A percentile compares a stretch with the other conserved stretches of the same genome.
Conservation (phyloP, 1,139 yeast genomes). For the Yamadazyma sp. region DNA sequence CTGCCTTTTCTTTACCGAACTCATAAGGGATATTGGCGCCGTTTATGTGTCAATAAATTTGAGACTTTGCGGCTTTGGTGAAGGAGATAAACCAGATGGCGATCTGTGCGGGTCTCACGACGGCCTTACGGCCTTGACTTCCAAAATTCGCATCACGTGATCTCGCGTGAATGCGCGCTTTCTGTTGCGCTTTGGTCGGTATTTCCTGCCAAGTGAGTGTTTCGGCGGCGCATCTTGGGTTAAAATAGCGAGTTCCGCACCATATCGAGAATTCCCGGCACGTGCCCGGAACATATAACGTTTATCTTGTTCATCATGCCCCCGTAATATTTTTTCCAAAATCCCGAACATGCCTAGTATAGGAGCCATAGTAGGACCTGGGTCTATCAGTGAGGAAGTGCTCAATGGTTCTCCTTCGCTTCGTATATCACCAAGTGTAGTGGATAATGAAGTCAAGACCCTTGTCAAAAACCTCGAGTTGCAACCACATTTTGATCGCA, state of each 20-base stretch:
- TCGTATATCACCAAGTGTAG: constrained; percentile 15
- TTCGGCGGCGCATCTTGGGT: too few species aligned
- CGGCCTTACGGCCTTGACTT: too few species aligned
- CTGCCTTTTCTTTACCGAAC: constrained; percentile 15
- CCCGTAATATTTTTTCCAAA: too few species aligned
- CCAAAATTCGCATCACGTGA: too few species aligned
- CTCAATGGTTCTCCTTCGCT: constrained; percentile 8
- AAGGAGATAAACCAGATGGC: not conserved
- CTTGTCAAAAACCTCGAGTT: constrained; percentile 21
- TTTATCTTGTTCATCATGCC: too few species aligned
- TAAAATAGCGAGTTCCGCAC: not conserved
- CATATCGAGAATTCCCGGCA: not conserved
- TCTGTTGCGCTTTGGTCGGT: too few species aligned
- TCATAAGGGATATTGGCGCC: constrained; percentile 1
- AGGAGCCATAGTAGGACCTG: not conserved
- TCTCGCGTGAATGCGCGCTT: too few species aligned
- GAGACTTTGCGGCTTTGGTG: not conserved
- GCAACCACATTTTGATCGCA: constrained; percentile 25
- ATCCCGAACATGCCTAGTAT: too few species aligned
- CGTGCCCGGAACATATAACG: too few species aligned
- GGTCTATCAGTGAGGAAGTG: constrained; percentile 5
- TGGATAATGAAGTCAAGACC: constrained; percentile 22
- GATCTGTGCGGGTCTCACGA: not conserved
- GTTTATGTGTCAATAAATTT: not conserved
- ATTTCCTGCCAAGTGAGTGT: too few species aligned